Evolutionary conservation across 306 rosid genomes (phyloP).

Genomic region (Vigna trinervia): DNA sequence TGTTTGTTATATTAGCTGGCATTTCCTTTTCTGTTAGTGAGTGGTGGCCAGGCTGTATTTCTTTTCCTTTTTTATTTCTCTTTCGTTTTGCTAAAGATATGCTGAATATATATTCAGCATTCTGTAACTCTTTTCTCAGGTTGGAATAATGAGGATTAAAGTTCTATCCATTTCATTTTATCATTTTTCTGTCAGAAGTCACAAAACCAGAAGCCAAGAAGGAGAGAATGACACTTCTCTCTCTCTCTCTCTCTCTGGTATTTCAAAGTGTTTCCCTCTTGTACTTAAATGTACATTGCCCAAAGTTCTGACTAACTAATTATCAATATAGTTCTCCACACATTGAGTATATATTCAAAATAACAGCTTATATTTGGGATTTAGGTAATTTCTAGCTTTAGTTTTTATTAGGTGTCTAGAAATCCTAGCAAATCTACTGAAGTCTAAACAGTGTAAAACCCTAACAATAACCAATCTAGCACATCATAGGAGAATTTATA

Average conservation of each 20-base stretch:
- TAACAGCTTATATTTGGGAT: not conserved
- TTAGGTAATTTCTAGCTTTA: not conserved
- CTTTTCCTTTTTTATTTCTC: too few relatives aligned
- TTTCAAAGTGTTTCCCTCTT: not conserved
- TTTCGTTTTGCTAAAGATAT: too few relatives aligned
- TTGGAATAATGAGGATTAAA: too few relatives aligned
- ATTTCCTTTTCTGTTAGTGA: too few relatives aligned
- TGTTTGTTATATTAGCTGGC: too few relatives aligned
- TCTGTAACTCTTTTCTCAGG: too few relatives aligned
- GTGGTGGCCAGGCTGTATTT: too few relatives aligned
- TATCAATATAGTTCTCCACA: not conserved
- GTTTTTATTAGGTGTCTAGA: not conserved
- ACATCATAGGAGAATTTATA: slow-evolving; percentile 14
- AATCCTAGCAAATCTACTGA: slow-evolving; percentile 6
- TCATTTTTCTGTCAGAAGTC: too few relatives aligned
- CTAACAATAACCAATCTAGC: slow-evolving; percentile 1
- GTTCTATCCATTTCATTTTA: too few relatives aligned
- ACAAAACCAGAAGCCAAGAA: not conserved
- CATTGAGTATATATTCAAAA: not conserved
- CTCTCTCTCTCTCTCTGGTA: not conserved
- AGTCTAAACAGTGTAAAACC: not conserved
- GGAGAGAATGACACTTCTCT: not conserved
- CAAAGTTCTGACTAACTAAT: not conserved
- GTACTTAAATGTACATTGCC: not conserved
- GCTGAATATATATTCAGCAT: too few relatives aligned